Conservation (phyloP, 2,329 filamentous ascomycete species). For the Penicillium decumbens region DNA sequence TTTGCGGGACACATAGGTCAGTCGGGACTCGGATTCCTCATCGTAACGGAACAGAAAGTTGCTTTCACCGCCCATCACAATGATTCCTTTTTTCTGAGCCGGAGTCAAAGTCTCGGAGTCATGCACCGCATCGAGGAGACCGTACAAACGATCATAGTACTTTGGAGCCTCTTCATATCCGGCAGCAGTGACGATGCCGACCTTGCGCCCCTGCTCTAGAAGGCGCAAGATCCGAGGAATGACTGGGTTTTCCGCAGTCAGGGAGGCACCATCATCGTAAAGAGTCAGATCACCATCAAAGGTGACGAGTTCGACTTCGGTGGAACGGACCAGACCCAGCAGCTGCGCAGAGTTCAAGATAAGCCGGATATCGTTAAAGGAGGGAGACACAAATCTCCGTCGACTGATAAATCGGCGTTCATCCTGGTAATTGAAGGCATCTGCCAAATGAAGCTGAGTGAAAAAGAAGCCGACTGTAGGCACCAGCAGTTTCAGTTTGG, state of each 20-base stretch:
- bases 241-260: conserved; percentile 71
- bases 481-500: conserved; percentile 87
- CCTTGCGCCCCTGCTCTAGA: conserved; percentile 69
- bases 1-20: conserved; percentile 57
- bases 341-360: conserved; percentile 93
- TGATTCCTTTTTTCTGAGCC: conserved; percentile 68
- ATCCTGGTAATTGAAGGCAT: conserved; percentile 90
- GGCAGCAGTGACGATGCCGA: conserved; percentile 94
- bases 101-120: conserved; percentile 58
- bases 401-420: conserved; percentile 79
- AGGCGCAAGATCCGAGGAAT: conserved; percentile 66
- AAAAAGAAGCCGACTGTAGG: conserved; percentile 92
- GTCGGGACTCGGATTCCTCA: conserved; percentile 58
- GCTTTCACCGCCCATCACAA: conserved; percentile 92
- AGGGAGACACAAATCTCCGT: conserved; percentile 86
- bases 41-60: conserved; percentile 90
- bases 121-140: conserved; percentile 74
- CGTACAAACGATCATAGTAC: conserved; percentile 83
- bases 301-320: conserved; percentile 76
- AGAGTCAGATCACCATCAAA: conserved; percentile 98
- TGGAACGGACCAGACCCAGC: conserved; percentile 75
- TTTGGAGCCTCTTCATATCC: conserved; percentile 83
- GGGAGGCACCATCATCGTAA: conserved; percentile 80
- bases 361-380: conserved; percentile 92
- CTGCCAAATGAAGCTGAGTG: conserved; percentile 77